Evolutionary conservation across 2,329 filamentous ascomycete species (phyloP).

Genomic region (Neoascochyta sp.): DNA sequence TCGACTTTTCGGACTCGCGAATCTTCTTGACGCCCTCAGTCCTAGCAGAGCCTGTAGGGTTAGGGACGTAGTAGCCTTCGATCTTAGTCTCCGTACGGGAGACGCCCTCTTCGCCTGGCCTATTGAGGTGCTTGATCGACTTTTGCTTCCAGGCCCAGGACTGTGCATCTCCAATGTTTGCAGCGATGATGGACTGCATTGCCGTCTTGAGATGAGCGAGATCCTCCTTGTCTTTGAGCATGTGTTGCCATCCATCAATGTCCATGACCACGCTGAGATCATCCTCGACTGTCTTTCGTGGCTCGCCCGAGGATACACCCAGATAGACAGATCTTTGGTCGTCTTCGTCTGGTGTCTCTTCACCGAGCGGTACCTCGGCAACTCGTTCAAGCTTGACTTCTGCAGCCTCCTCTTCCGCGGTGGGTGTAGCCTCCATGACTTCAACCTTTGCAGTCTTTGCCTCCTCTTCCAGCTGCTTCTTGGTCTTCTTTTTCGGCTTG

Average conservation of each 20-base stretch:
- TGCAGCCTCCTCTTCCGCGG: slow-evolving; percentile 30
- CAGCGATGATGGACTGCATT: slow-evolving; percentile 46
- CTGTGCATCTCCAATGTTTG: slow-evolving; percentile 55
- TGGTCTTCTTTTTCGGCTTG: slow-evolving; percentile 70
- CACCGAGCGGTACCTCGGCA: slow-evolving; percentile 27
- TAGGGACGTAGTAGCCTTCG: slow-evolving; percentile 75
- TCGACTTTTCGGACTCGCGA: slow-evolving; percentile 93
- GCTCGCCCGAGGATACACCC: slow-evolving; percentile 57
- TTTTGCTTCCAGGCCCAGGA: slow-evolving; percentile 70
- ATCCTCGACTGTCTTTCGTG: slow-evolving; percentile 63
- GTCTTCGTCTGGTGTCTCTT: slow-evolving; percentile 33
- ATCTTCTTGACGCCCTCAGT: slow-evolving; percentile 96
- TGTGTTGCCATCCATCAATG: slow-evolving; percentile 65
- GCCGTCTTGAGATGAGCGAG: slow-evolving; percentile 54
- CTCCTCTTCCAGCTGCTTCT: slow-evolving; percentile 68
- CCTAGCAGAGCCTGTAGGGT: slow-evolving; percentile 76
- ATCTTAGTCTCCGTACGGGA: slow-evolving; percentile 54
- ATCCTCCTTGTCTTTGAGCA: slow-evolving; percentile 68
- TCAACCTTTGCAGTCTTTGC: slow-evolving; percentile 36
- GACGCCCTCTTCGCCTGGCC: slow-evolving; percentile 53
- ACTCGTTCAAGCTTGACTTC: slow-evolving; percentile 21
- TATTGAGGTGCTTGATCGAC: slow-evolving; percentile 66
- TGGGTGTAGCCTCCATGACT: slow-evolving; percentile 25
- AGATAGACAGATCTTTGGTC: slow-evolving; percentile 54
- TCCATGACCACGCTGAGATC: slow-evolving; percentile 62